Evolutionary conservation across 768 basidiomycete genomes (phyloP).

Genomic region (Porpolomopsis calyptriformis): DNA sequence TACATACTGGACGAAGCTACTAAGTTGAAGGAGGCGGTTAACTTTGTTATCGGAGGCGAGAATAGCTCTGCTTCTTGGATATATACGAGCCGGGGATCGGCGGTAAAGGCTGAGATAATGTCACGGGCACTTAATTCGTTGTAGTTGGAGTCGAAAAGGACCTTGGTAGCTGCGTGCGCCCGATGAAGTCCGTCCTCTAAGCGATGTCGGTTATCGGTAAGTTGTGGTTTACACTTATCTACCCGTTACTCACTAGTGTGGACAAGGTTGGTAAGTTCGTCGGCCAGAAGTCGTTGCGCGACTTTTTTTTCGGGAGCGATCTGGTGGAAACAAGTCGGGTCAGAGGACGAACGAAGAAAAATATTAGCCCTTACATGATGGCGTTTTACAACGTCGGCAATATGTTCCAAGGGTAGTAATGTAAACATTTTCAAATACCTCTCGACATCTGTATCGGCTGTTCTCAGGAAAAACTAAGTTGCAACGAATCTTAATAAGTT

Average conservation of each 20-base stretch:
- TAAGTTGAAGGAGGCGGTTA: conserved; percentile 50
- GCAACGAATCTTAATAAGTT: not conserved
- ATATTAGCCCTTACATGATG: conserved; percentile 40
- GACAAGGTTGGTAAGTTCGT: conserved; percentile 45
- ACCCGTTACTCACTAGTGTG: conserved; percentile 21
- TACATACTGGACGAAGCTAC: conserved; percentile 3
- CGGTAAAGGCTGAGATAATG: conserved; percentile 49
- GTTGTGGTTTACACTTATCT: too few species aligned
- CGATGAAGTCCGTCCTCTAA: conserved; percentile 28
- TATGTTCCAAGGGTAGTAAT: conserved; percentile 48
- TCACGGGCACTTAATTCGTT: conserved; percentile 41
- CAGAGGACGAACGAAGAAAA: not conserved
- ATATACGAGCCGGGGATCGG: conserved; percentile 55
- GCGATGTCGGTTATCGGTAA: not conserved
- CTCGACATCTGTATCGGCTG: conserved; percentile 69
- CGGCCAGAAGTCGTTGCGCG: conserved; percentile 39
- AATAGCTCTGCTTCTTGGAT: conserved; percentile 41
- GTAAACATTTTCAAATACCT: conserved; percentile 78
- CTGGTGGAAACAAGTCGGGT: conserved; percentile 16
- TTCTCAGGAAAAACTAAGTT: conserved; percentile 90
- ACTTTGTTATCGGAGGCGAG: conserved; percentile 43
- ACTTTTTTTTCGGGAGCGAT: conserved; percentile 32
- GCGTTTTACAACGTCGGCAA: conserved; percentile 42
- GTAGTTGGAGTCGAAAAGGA: conserved; percentile 35
- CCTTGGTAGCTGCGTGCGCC: conserved; percentile 33